Evolutionary conservation across 371 early-diverging fungal species (phyloP), one percentile per base, ranked within the genome.

Genomic region (Haplosporangium sp.): DNA sequence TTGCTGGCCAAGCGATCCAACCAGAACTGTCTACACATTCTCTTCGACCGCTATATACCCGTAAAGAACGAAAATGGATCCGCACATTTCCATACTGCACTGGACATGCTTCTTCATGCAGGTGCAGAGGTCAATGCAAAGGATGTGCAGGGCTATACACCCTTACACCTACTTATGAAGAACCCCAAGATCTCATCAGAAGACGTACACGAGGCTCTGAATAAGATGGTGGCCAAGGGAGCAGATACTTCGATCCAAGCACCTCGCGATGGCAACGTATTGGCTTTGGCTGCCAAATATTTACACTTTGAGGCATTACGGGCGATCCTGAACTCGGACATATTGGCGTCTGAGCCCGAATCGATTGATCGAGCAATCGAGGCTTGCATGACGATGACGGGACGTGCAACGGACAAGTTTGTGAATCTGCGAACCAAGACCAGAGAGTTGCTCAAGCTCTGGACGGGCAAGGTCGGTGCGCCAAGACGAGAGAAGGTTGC

Each of bases 371-470:
- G 64, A 11, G 79, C 79, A 4, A 64, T 73, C 20, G 79, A 79
- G 38, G 42, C 79, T 1, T 79, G 79, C 36, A 79, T 79, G 79
- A 79, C 69, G 47, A 79, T 79, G 79, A 79, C 79, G 41, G 79
- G 79, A 3, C 79, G 79, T 40, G 54, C 64, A 10, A 79, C 79
- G 16, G 79, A 79, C 65, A 79, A 72, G 73, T 79, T 79, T 65
- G 79, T 79, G 18, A 79, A 79, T 43, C 50, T 79, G 47, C 55
- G 79, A 48, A 72, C 79, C 9, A 79, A 79, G 62, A 79, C 79
- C 10, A 64, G 79, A 1, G 79, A 79, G 65, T 55, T 72, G 10
- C 73, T 79, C 37, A 79, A 79, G 63, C 55, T 79, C 6, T 79
- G 79, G 79, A 79, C 73, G 2, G 79, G 79, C 37, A 68, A 64